These are phyloP conservation scores for Digitaria exilis DNA, from an alignment of 202 grass and related monocot genomes.

Conservation along the genomic window DNA sequence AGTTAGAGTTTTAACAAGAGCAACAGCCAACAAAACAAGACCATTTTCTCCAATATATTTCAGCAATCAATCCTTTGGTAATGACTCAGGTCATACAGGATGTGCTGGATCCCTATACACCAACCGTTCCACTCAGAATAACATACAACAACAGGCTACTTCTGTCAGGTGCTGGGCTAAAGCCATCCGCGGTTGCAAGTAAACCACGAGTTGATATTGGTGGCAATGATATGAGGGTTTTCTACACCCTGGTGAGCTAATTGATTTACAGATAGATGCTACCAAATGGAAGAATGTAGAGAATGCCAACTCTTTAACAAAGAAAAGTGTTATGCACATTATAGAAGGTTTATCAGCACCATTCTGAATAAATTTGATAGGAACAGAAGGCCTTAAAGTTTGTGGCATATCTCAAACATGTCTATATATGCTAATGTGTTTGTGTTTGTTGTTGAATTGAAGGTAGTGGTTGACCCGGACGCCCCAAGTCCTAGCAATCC, in stretches of 20 bases:
- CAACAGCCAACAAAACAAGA: constrained; percentile 21
- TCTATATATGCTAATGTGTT: constrained; percentile 18
- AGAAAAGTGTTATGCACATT: constrained; percentile 4
- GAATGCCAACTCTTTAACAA: constrained; percentile 7
- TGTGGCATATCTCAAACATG: neutral
- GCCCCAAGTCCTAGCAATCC: constrained; percentile 51
- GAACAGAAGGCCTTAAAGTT: neutral
- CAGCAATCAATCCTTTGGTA: constrained; percentile 51
- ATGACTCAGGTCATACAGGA: constrained; percentile 53
- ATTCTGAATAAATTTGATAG: neutral
- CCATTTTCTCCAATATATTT: constrained; percentile 22
- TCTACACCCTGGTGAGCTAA: constrained; percentile 72
- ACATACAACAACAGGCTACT: constrained; percentile 49
- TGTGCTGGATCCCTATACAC: constrained; percentile 59
- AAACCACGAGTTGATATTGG: constrained; percentile 60
- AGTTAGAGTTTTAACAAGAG: constrained; percentile 23
- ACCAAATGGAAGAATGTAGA: constrained; percentile 12
- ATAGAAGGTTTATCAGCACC: neutral
- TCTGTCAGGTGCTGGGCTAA: constrained; percentile 50
- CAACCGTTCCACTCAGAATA: constrained; percentile 49
- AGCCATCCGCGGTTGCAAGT: constrained; percentile 55
- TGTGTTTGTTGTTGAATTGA: constrained; percentile 17
- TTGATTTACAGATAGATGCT: neutral
- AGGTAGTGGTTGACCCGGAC: constrained; percentile 56
- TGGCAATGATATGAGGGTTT: constrained; percentile 55